Percentiles rank a stretch among this genome's conserved stretches.
Conservation (phyloP, 805 yeast species). For the Maudiozyma serrabonitensis region DNA sequence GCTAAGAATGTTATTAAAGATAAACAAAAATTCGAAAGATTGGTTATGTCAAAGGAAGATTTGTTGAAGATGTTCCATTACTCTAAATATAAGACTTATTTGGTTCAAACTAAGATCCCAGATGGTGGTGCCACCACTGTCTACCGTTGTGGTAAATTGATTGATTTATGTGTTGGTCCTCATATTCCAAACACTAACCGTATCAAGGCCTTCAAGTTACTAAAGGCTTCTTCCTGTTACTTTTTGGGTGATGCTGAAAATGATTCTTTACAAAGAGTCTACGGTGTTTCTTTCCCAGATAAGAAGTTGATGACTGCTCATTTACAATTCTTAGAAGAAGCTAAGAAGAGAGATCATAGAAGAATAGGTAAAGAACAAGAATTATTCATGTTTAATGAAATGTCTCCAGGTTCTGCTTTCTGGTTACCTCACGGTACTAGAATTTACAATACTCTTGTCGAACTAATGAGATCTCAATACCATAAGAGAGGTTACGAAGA, state of each 20-base stretch:
- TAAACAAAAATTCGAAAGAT: conserved; percentile 89
- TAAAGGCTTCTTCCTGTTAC: conserved; percentile 93
- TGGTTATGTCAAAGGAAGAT: conserved; percentile 86
- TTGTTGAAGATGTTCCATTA: conserved; percentile 86
- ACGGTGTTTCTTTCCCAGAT: conserved; percentile 98
- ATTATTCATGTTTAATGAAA: conserved; percentile 85
- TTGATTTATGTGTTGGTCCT: conserved; percentile 95
- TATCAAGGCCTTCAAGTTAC: conserved; percentile 85
- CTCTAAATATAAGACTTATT: conserved; percentile 89
- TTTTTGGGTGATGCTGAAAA: conserved; percentile 87
- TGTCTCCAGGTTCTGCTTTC: conserved; percentile 97
- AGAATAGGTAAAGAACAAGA: conserved; percentile 95
- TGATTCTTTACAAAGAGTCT: conserved; percentile 93
- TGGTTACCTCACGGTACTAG: conserved; percentile 99
- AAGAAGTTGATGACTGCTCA: conserved; percentile 93
- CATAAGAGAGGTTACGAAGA: conserved; percentile 93
- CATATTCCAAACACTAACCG: conserved; percentile 96
- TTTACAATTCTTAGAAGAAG: conserved; percentile 88
- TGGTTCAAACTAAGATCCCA: conserved; percentile 81
- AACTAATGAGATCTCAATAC: conserved; percentile 74
- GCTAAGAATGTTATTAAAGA: conserved; percentile 88
- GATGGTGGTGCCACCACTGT: conserved; percentile 95
- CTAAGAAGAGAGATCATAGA: conserved; percentile 92
- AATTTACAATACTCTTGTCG: conserved; percentile 81
- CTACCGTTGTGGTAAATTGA: conserved; percentile 94